These are phyloP conservation scores for Apodospora peruviana DNA, from an alignment of 495 filamentous ascomycete species.

Conservation along the genomic window DNA sequence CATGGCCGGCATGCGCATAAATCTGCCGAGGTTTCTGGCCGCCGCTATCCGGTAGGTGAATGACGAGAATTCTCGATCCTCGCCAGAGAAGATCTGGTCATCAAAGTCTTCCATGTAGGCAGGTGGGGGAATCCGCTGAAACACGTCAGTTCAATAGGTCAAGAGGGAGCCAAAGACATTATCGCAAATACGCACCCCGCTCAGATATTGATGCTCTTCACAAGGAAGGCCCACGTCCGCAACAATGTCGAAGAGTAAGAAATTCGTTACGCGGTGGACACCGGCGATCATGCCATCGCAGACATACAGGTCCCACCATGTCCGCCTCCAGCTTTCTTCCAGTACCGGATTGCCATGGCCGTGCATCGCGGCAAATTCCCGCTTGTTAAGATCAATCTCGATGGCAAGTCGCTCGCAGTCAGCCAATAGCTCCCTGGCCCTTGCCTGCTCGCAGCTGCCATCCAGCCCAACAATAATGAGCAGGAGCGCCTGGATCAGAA, in stretches of 20 bases:
- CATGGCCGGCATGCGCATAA: conserved; percentile 52
- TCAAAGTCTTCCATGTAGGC: conserved; percentile 66
- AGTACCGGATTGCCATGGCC: conserved; percentile 43
- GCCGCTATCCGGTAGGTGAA: conserved; percentile 74
- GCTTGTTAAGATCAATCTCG: conserved; percentile 68
- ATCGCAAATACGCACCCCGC: conserved; percentile 46
- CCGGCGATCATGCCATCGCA: conserved; percentile 64
- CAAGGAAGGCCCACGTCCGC: conserved; percentile 66
- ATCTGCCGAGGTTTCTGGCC: conserved; percentile 65
- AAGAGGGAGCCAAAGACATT: not conserved
- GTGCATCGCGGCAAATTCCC: conserved; percentile 40
- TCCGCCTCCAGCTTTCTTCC: conserved; percentile 74
- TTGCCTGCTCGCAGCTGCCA: conserved; percentile 61
- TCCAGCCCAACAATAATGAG: conserved; percentile 74
- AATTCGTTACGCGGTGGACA: conserved; percentile 52
- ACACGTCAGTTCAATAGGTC: not conserved
- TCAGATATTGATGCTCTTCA: conserved; percentile 65
- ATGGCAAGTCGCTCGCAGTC: conserved; percentile 65
- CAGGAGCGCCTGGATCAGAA: conserved; percentile 70
- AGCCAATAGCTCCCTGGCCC: conserved; percentile 59
- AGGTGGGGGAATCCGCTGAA: conserved; percentile 55
- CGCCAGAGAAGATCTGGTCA: conserved; percentile 56
- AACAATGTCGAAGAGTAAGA: conserved; percentile 49
- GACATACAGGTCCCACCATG: conserved; percentile 89
- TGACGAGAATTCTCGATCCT: conserved; percentile 66